Base-by-base conservation (phyloP, 2,329 filamentous ascomycete genomes). In the Ophiostoma himal-ulmi region DNA sequence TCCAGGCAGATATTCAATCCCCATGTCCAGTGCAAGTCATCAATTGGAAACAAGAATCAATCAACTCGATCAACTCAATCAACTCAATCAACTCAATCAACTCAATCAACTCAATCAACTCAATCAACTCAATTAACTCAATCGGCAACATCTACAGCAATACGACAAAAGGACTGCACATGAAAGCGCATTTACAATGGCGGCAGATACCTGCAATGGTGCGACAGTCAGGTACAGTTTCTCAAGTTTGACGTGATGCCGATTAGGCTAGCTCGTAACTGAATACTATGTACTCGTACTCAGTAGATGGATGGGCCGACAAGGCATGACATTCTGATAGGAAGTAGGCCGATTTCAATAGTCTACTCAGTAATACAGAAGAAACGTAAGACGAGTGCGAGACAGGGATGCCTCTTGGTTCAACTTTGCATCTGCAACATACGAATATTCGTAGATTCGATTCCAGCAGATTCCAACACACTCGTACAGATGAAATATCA, bases 191-290 rank as follows among this genome's bases (percentile, higher is more conserved):
- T 57, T 57, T 57, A 13, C 7, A 8, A 26, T 57, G 8, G 52
- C 52, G 57, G 57, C 57, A 62, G 57, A 62, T 62, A 34, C 26
- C 57, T 30, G 57, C 57, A 62, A 62, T 62, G 57, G 57, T 62
- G 57, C 57, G 57, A 62, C 57, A 62, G 57, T 36, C 57, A 62
- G 57, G 57, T 62, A 62, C 22, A 48, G 44, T 20, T 48, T 48
- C 5, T 3, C 6, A 5, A 54, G 26, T 14, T 34, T 62, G 26
- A 5, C 30, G 30, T 30, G 17, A 44, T 44, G 54, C 54, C 54
- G 48, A 54, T 57, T 26, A 26, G 52, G 52, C 8, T 48, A n/a
- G 44, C 17, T 14, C 13, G 41, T 20, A 44, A 13, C 20, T n/a
- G 44, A 20, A n/a, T 39, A 37, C 36, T 37, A 37, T 39, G 37